phyloP scores from a whole-genome alignment of 495 filamentous ascomycete genomes.

The Pyronema omphalodes region DNA sequence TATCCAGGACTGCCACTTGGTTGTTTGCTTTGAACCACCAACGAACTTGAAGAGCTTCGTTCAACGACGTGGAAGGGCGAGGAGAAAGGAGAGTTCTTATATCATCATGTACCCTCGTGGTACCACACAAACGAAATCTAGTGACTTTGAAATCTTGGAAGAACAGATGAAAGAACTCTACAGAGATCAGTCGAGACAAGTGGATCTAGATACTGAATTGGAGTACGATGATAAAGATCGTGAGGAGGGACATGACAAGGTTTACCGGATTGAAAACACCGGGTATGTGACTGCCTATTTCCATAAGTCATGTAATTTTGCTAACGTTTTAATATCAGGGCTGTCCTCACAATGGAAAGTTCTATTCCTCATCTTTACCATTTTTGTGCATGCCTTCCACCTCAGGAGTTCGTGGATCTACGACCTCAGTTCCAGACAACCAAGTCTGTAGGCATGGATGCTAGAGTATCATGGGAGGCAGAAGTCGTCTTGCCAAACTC shows the following conservation, averaged over 20 bases:
- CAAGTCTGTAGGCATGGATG: constrained; percentile 2
- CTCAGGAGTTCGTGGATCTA: constrained; percentile 26
- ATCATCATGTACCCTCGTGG: constrained; percentile 34
- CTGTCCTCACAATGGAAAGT: constrained; percentile 52
- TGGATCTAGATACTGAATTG: constrained; percentile 41
- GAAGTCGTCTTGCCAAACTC: constrained; percentile 54
- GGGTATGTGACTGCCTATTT: constrained; percentile 25
- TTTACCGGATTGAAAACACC: constrained; percentile 35
- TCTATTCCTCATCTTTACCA: constrained; percentile 61
- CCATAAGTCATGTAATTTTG: background rate
- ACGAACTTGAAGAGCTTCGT: constrained; percentile 69
- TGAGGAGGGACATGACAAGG: constrained; percentile 5
- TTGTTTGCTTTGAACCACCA: constrained; percentile 70
- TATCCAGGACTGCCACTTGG: constrained; percentile 63
- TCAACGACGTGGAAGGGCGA: constrained; percentile 69
- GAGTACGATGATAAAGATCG: constrained; percentile 26
- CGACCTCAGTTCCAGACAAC: constrained; percentile 26
- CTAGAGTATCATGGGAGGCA: constrained; percentile 27
- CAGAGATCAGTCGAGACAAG: constrained; percentile 44
- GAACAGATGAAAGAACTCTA: constrained; percentile 54
- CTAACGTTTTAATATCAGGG: constrained; percentile 33
- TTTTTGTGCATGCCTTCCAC: constrained; percentile 51
- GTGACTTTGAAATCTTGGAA: constrained; percentile 36
- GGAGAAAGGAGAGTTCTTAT: constrained; percentile 52
- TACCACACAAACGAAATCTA: too few species aligned